Conservation (phyloP, 805 yeast species). For the Spathaspora arborariae region DNA sequence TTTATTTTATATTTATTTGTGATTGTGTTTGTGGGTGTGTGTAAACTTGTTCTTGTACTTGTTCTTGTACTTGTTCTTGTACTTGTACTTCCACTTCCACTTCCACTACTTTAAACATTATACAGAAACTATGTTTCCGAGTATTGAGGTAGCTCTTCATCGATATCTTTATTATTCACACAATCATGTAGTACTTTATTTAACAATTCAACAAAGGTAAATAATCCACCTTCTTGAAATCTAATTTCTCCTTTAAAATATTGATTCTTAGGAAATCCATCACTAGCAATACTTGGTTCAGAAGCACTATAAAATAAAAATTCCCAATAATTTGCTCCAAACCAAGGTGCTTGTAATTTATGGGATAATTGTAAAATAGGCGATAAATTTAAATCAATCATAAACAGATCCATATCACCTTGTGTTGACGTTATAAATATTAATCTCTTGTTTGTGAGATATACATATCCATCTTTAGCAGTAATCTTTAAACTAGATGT, state of each 20-base stretch:
- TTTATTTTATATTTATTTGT: too few relatives aligned
- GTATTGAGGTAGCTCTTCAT: conserved; percentile 45
- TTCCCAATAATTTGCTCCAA: conserved; percentile 50
- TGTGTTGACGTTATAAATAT: conserved; percentile 35
- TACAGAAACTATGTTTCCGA: conserved; percentile 6
- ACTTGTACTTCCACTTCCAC: too few relatives aligned
- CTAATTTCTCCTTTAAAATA: conserved; percentile 34
- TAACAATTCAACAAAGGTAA: conserved; percentile 35
- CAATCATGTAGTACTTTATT: conserved; percentile 30
- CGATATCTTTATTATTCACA: conserved; percentile 35
- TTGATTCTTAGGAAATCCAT: conserved; percentile 37
- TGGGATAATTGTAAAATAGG: conserved; percentile 32
- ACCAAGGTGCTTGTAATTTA: conserved; percentile 47
- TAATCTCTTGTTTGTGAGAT: conserved; percentile 39
- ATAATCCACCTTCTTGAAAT: conserved; percentile 49
- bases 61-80: too few relatives aligned
- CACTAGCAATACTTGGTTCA: conserved; percentile 31
- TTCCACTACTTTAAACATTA: not conserved
- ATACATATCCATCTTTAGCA: conserved; percentile 37
- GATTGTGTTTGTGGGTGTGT: too few relatives aligned
- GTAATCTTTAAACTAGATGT: conserved; percentile 21
- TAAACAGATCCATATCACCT: conserved; percentile 42
- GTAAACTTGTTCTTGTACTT: too few relatives aligned
- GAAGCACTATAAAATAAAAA: conserved; percentile 34
- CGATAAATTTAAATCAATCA: conserved; percentile 26